Evolutionary conservation across 176 grass and related monocot genomes (phyloP).

Genomic region (Oryza brachyantha): DNA sequence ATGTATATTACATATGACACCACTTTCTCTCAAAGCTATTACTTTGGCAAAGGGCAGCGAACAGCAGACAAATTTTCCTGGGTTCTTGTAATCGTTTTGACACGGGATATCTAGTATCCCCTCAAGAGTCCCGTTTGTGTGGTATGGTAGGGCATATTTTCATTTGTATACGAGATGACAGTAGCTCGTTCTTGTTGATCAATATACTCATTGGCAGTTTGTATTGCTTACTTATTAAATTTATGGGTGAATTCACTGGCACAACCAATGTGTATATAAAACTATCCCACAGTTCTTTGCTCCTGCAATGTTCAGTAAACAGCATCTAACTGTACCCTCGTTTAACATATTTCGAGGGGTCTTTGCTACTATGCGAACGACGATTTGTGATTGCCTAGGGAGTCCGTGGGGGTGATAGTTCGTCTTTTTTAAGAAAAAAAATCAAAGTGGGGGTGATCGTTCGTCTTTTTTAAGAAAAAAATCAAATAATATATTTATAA

Average conservation of each 20-base stretch:
- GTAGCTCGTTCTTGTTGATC: constrained; percentile 35
- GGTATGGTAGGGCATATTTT: constrained; percentile 33
- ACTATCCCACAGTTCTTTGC: too few species aligned
- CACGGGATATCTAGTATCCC: constrained; percentile 34
- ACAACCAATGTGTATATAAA: constrained; percentile 23
- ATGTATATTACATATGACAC: constrained; percentile 24
- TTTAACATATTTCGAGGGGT: too few species aligned
- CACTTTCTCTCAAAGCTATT: constrained; percentile 11
- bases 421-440: too few species aligned
- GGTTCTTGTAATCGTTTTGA: constrained; percentile 20
- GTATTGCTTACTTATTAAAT: constrained; percentile 18
- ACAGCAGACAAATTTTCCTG: constrained; percentile 21
- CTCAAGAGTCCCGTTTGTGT: constrained; percentile 31
- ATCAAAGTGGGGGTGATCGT: too few species aligned
- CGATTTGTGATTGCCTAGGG: not conserved
- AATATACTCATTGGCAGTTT: constrained; percentile 16
- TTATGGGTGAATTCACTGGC: constrained; percentile 10
- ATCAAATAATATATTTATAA: too few species aligned
- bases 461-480: too few species aligned
- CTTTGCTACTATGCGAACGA: not conserved
- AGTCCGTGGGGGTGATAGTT: too few species aligned
- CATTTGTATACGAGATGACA: constrained; percentile 36
- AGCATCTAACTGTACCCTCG: not conserved
- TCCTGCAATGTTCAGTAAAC: not conserved
- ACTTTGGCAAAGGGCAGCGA: constrained; percentile 19